Base-by-base conservation (phyloP, 148 eudicot genomes). In the Silene conica region DNA sequence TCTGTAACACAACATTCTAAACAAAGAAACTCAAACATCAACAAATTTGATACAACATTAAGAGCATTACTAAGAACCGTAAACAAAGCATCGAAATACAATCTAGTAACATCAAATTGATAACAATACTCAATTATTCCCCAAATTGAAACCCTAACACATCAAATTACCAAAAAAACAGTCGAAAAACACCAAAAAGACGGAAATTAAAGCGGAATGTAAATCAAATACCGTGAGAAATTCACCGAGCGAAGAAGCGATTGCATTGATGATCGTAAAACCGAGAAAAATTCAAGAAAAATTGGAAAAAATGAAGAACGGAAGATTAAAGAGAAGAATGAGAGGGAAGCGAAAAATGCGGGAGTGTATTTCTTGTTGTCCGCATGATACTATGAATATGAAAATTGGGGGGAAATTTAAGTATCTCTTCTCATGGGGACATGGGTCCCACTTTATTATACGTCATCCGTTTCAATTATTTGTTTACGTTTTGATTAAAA, bases 191-290 rank as follows among this genome's bases (percentile, higher is more conserved):
- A 16, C 2, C 1, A 6, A 15, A n/a, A 65, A 12, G 38, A 46
- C 43, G 43, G 43, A 38, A 38, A 38, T 38, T 38, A 38, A 38
- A 38, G 8, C 43, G 43, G 2, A n/a, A 4, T 5, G n/a, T 38
- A 13, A 21, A 11, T 50, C 5, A 6, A 48, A 34, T 71, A 80
- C 82, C 76, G 71, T 65, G 48, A 11, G 46, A 72, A 79, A 43
- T 65, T 66, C 79, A 76, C 63, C 64, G 70, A 64, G 45, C 72
- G 78, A 11, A 68, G 41, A 74, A 38, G 74, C 15, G 21, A 23
- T n/a, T 60, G 63, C 46, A 63, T 64, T 56, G 45, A 67, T 43
- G 70, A 76, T 69, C 58, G 66, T 68, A 74, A 66, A 71, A 61
- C 63, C 69, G 52, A 67, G 60, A 68, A 79, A 69, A 69, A 21